phyloP scores from a whole-genome alignment of 352 stramenopile species.

The Pythium dissimile region DNA sequence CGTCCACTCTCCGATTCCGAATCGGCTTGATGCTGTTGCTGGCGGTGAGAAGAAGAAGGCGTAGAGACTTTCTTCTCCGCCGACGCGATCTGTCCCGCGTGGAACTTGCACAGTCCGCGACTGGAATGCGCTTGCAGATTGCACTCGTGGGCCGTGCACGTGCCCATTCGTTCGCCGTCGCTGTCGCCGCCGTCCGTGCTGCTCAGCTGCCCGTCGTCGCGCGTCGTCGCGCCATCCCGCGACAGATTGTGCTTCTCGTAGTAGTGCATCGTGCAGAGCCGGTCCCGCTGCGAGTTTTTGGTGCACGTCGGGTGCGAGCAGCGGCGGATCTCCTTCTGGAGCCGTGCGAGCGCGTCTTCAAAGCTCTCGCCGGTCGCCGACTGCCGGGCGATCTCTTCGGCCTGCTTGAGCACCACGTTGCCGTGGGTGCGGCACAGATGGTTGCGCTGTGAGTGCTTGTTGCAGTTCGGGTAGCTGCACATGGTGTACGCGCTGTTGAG shows the following conservation, averaged over 20 bases:
- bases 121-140: slow-evolving; percentile 10
- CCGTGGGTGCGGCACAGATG: slow-evolving; percentile 85
- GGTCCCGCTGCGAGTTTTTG: slow-evolving; percentile 86
- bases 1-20: slow-evolving; percentile 13
- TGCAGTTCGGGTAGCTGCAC: slow-evolving; percentile 81
- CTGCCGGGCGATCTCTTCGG: slow-evolving; percentile 53
- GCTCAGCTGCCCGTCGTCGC: slow-evolving; percentile 9
- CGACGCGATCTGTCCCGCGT: slow-evolving; percentile 19
- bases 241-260: slow-evolving; percentile 65
- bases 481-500: slow-evolving; percentile 88
- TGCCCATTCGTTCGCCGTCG: slow-evolving; percentile 8
- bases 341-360: slow-evolving; percentile 59
- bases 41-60: no score
- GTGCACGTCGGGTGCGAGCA: slow-evolving; percentile 77
- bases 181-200: slow-evolving; percentile 18
- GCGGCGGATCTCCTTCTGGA: slow-evolving; percentile 76
- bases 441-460: slow-evolving; percentile 82
- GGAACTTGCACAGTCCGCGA: slow-evolving; percentile 31
- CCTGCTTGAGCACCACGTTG: slow-evolving; percentile 76
- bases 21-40: no score
- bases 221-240: slow-evolving; percentile 18
- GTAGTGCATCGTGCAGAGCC: slow-evolving; percentile 81
- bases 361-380: slow-evolving; percentile 45
- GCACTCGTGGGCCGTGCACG: slow-evolving; percentile 25
- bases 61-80: no score